A percentile compares a stretch with the other conserved stretches of the same genome.
These are phyloP conservation scores for Dactylellina haptotyla DNA, from an alignment of 2,329 filamentous ascomycete genomes.

Conservation along the genomic window DNA sequence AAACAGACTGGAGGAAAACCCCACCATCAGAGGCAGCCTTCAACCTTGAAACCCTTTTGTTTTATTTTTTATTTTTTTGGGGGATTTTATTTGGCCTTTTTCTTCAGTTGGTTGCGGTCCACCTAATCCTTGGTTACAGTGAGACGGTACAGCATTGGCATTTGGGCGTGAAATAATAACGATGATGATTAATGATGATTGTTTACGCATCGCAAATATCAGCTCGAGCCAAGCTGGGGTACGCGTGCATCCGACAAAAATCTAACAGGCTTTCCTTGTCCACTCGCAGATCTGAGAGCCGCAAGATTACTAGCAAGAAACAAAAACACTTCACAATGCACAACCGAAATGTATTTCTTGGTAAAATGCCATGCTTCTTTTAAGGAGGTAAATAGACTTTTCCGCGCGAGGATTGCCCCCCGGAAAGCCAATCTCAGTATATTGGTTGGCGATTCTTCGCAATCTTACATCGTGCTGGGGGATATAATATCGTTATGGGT, in stretches of 20 bases:
- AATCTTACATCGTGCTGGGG: slow-evolving; percentile 32
- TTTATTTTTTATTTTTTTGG: not conserved
- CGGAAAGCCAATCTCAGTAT: slow-evolving; percentile 44
- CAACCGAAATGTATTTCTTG: slow-evolving; percentile 29
- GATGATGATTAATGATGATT: no score
- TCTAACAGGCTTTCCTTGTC: slow-evolving; percentile 19
- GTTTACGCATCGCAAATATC: slow-evolving; percentile 28
- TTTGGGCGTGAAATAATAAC: slow-evolving; percentile 15
- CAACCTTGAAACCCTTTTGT: not conserved
- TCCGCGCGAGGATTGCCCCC: slow-evolving; percentile 33
- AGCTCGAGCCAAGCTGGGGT: slow-evolving; percentile 12
- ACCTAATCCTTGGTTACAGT: slow-evolving; percentile 5
- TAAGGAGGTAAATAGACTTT: slow-evolving; percentile 21
- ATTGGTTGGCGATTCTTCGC: slow-evolving; percentile 33
- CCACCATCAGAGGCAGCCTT: not conserved
- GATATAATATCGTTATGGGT: slow-evolving; percentile 44
- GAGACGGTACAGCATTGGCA: not conserved
- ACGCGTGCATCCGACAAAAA: slow-evolving; percentile 18
- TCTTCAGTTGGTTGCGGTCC: not conserved
- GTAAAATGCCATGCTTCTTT: slow-evolving; percentile 49
- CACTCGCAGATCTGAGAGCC: slow-evolving; percentile 13
- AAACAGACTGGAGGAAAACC: slow-evolving; percentile 21
- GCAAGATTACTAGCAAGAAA: slow-evolving; percentile 21
- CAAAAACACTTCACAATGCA: slow-evolving; percentile 28
- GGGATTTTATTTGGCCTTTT: not conserved